Conservation (phyloP, 2,329 filamentous ascomycete genomes). For the Lasiodiplodia hormozganensis region DNA sequence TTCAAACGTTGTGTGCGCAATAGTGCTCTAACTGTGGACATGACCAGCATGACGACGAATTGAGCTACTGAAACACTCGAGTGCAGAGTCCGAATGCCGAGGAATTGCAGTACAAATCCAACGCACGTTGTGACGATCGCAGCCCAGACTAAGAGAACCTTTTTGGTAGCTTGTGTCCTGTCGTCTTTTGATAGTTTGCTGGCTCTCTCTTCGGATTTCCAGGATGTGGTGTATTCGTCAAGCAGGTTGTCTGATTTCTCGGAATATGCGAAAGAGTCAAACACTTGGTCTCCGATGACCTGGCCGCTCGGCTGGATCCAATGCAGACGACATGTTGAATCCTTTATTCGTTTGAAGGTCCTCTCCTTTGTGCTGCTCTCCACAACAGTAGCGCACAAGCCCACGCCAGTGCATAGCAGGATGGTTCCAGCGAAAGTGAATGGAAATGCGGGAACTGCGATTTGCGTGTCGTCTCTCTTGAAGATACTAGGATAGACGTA, state of each 20-base stretch:
- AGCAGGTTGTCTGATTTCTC: neutral
- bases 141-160: neutral
- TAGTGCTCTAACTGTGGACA: neutral
- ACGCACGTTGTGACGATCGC: neutral
- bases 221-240: neutral
- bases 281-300: neutral
- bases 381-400: no score
- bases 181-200: rapidly evolving
- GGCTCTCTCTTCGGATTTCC: neutral
- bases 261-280: neutral
- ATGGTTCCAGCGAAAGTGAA: neutral
- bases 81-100: neutral
- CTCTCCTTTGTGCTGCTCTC: no score
- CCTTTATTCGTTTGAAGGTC: no score
- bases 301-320: conserved; percentile 6
- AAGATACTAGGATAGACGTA: neutral
- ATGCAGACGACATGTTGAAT: neutral
- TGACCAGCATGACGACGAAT: neutral
- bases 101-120: neutral
- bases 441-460: neutral
- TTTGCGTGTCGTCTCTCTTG: neutral
- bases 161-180: no score
- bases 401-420: neutral
- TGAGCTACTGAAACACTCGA: neutral
- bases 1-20: neutral